Evolutionary conservation across 1,284 basidiomycete species (phyloP).

Genomic region (Earliella scabrosa): DNA sequence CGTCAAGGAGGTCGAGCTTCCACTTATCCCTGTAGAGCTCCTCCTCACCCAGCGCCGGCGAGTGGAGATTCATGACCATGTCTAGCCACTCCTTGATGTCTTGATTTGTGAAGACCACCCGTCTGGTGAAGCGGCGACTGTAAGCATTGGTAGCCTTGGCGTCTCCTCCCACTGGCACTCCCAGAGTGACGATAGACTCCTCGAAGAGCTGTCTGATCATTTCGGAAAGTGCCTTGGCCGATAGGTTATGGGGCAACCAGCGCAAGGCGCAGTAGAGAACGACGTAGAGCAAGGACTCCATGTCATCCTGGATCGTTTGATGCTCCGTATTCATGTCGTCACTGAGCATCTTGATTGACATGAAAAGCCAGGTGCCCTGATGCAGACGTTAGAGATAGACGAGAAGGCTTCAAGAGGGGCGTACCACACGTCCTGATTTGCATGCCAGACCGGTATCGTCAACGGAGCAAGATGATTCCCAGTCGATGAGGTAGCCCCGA

Average conservation of each 20-base stretch:
- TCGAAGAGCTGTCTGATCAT: background rate
- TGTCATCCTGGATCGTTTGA: constrained; percentile 5
- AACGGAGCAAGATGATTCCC: constrained; percentile 10
- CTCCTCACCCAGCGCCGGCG: background rate
- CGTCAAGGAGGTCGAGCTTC: constrained; percentile 5
- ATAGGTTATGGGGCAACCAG: background rate
- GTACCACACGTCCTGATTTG: background rate
- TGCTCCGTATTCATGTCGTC: too few relatives aligned
- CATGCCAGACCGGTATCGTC: background rate
- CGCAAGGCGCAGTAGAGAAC: constrained; percentile 1
- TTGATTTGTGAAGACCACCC: background rate
- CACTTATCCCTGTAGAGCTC: background rate
- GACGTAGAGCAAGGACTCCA: too few relatives aligned
- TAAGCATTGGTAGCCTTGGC: background rate
- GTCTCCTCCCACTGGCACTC: background rate
- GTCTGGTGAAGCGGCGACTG: background rate
- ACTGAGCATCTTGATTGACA: background rate
- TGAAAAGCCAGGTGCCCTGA: constrained; percentile 8
- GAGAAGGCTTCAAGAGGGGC: background rate
- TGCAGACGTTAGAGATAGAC: background rate
- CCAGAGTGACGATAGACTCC: background rate
- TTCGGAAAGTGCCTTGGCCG: background rate
- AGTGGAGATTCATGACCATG: background rate
- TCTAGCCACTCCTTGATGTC: background rate
- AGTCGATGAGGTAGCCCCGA: constrained; percentile 17